Conservation (phyloP, 352 stramenopile genomes). For the Pythium folliculosum region DNA sequence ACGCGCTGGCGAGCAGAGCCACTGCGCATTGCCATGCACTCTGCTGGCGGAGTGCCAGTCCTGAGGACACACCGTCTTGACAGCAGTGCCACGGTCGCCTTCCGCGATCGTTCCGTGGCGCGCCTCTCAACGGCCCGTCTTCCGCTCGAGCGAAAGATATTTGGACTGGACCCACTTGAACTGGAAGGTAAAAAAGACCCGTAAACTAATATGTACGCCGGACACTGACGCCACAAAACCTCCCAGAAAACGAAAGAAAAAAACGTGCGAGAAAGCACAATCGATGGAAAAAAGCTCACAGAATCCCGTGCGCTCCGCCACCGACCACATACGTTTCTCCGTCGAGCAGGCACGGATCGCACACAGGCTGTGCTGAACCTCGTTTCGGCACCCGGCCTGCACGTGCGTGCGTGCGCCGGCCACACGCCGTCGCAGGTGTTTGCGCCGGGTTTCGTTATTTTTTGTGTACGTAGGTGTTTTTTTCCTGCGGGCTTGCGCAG, state of each 20-base stretch:
- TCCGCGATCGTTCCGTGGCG: constrained; percentile 19
- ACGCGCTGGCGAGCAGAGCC: background rate
- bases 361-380: constrained; percentile 1
- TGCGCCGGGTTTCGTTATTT: background rate
- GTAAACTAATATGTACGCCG: background rate
- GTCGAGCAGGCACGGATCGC: background rate
- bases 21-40: background rate
- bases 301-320: constrained; percentile 5
- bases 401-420: constrained; percentile 11
- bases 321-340: background rate
- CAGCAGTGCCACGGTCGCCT: constrained; percentile 12
- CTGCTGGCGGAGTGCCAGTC: background rate
- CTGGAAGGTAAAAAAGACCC: background rate
- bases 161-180: constrained; percentile 18
- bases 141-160: constrained; percentile 11
- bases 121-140: constrained; percentile 22
- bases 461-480: background rate
- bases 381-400: constrained; percentile 16
- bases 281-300: constrained; percentile 18
- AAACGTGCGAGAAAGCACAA: background rate
- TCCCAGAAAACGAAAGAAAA: constrained; percentile 5
- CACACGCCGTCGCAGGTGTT: constrained; percentile 16
- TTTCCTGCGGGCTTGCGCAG: background rate
- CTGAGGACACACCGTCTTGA: constrained; percentile 22
- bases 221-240: background rate